phyloP scores from a whole-genome alignment of 2,329 filamentous ascomycete species.

The Aspergillus glaucus region DNA sequence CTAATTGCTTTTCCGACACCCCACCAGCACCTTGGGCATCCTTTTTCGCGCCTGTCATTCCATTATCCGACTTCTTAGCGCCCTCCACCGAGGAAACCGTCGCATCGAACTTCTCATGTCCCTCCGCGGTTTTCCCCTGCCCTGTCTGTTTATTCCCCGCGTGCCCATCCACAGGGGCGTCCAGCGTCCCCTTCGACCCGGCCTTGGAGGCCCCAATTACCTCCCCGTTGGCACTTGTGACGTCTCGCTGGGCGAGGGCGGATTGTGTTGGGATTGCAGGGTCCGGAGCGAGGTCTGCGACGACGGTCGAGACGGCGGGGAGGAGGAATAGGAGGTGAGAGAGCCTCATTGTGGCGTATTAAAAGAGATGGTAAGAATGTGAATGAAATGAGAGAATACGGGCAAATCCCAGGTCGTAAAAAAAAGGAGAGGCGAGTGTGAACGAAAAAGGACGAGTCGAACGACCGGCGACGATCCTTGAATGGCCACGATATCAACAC shows the following conservation, averaged over 20 bases:
- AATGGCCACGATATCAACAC: no score
- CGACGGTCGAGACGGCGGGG: slow-evolving; percentile 25
- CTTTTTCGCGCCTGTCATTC: slow-evolving; percentile 51
- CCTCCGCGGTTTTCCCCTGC: slow-evolving; percentile 24
- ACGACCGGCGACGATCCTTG: no score
- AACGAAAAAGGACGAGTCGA: not conserved
- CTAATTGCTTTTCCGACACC: slow-evolving; percentile 74
- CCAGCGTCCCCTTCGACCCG: slow-evolving; percentile 56
- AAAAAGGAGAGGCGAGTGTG: not conserved
- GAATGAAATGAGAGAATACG: not conserved
- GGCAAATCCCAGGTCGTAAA: not conserved
- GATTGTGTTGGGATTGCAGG: not conserved
- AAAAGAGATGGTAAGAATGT: not conserved
- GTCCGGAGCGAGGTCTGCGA: slow-evolving; percentile 12
- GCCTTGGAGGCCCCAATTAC: slow-evolving; percentile 13
- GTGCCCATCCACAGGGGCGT: slow-evolving; percentile 87
- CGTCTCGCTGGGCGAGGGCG: not conserved
- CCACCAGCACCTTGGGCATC: slow-evolving; percentile 85
- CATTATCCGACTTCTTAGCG: not conserved
- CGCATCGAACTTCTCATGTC: slow-evolving; percentile 18
- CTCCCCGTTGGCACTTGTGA: slow-evolving; percentile 7
- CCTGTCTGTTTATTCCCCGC: slow-evolving; percentile 52
- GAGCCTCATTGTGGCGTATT: slow-evolving; percentile 26
- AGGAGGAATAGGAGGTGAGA: slow-evolving; percentile 30
- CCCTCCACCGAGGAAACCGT: slow-evolving; percentile 13